Evolutionary conservation across 179 eudicot genomes (phyloP).

Genomic region (Beta macrorhiza): DNA sequence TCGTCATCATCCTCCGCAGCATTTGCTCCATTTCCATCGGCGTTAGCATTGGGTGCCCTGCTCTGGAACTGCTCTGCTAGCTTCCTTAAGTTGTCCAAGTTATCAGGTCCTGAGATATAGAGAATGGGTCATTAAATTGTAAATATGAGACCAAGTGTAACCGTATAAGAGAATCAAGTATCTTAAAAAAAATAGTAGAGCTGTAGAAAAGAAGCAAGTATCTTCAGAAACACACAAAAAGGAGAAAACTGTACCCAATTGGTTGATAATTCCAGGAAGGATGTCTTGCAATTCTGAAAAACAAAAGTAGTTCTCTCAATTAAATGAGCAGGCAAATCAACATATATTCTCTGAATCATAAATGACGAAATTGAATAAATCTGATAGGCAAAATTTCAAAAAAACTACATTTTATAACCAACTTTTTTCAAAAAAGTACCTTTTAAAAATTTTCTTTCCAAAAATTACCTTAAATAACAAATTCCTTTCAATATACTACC

Average conservation of each 20-base stretch:
- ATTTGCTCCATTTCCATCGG: conserved; percentile 36
- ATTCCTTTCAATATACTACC: too few species aligned
- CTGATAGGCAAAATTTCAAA: too few species aligned
- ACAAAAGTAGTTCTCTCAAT: background rate
- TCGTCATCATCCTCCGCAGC: conserved; percentile 69
- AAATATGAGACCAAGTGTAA: background rate
- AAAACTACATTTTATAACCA: too few species aligned
- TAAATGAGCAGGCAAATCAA: background rate
- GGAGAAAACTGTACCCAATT: conserved; percentile 59
- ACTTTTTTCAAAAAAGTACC: too few species aligned
- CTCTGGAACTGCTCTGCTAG: conserved; percentile 79
- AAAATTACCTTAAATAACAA: too few species aligned
- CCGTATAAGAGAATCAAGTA: background rate
- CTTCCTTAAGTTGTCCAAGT: conserved; percentile 84
- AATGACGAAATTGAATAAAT: background rate
- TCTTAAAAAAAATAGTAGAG: background rate
- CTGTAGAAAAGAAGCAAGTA: too few species aligned
- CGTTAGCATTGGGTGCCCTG: conserved; percentile 48
- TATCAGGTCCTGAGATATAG: conserved; percentile 72
- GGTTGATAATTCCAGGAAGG: conserved; percentile 85
- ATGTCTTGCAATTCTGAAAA: conserved; percentile 82
- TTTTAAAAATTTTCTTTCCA: too few species aligned
- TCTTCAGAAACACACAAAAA: too few species aligned
- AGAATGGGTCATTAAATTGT: background rate
- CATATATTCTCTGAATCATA: too few species aligned